Conservation (phyloP, 164 flowering plant genomes). For the Brasenia schreberi region DNA sequence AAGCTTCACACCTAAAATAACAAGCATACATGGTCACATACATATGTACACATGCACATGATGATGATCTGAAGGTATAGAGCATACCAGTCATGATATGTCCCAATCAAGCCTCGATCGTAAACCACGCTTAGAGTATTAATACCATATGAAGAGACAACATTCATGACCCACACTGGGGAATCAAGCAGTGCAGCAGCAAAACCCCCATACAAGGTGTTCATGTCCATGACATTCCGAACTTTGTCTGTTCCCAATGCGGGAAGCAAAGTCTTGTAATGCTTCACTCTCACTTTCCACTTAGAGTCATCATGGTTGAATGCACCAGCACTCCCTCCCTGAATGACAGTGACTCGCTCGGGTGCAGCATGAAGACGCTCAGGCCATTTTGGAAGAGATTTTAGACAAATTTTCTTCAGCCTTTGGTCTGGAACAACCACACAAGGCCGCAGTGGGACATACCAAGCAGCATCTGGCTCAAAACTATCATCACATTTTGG, state of each 20-base stretch:
- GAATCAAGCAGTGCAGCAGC: slow-evolving; percentile 68
- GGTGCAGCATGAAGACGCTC: slow-evolving; percentile 57
- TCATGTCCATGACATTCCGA: slow-evolving; percentile 96
- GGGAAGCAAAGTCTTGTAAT: slow-evolving; percentile 78
- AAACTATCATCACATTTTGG: slow-evolving; percentile 80
- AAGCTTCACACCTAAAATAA: slow-evolving; percentile 84
- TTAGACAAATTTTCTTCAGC: slow-evolving; percentile 30
- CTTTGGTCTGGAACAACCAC: slow-evolving; percentile 53
- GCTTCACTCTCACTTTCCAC: slow-evolving; percentile 76
- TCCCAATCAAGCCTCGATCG: slow-evolving; percentile 91
- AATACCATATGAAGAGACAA: slow-evolving; percentile 76
- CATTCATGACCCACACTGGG: slow-evolving; percentile 98
- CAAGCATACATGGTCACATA: neutral
- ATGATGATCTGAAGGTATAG: neutral
- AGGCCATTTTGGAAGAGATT: slow-evolving; percentile 74
- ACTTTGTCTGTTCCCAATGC: slow-evolving; percentile 71
- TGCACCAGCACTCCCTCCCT: slow-evolving; percentile 56
- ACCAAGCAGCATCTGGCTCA: slow-evolving; percentile 88
- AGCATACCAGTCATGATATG: slow-evolving; percentile 89
- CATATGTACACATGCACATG: neutral
- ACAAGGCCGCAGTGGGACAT: slow-evolving; percentile 81
- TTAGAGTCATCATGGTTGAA: slow-evolving; percentile 83
- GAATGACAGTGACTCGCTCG: slow-evolving; percentile 52
- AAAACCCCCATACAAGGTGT: slow-evolving; percentile 86
- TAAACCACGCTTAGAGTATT: slow-evolving; percentile 76